phyloP scores from a whole-genome alignment of 2,329 filamentous ascomycete species.

The Fusarium illudens region DNA sequence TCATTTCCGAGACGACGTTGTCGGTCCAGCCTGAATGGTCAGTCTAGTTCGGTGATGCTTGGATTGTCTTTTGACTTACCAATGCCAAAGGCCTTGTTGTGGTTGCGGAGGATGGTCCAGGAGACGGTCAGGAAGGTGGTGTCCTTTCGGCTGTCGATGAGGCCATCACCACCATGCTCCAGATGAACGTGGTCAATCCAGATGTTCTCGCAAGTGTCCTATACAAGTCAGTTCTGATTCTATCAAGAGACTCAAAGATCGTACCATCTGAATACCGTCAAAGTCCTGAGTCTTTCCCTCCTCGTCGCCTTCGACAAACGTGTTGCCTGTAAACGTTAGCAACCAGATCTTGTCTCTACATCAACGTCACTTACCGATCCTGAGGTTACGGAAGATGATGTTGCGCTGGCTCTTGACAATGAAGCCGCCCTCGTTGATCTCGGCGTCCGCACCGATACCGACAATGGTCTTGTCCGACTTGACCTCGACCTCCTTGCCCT shows the following conservation, averaged over 20 bases:
- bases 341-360: neutral
- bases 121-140: conserved; percentile 40
- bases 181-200: conserved; percentile 42
- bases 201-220: conserved; percentile 36
- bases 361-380: conserved; percentile 20
- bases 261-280: conserved; percentile 39
- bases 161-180: conserved; percentile 36
- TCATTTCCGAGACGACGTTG: conserved; percentile 35
- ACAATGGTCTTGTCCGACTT: conserved; percentile 39
- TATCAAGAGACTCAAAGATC: neutral
- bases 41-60: neutral
- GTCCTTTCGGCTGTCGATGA: conserved; percentile 41
- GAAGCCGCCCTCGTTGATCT: conserved; percentile 38
- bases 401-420: conserved; percentile 32
- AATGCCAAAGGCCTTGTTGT: conserved; percentile 42
- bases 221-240: neutral
- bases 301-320: conserved; percentile 28
- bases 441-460: conserved; percentile 33
- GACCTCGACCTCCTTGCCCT: conserved; percentile 36
- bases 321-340: conserved; percentile 12
- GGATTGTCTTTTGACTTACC: conserved; percentile 24
- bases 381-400: conserved; percentile 39
- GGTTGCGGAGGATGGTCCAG: conserved; percentile 37
- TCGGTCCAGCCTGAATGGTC: conserved; percentile 37
- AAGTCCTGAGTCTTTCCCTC: conserved; percentile 38